These are phyloP conservation scores for Cucurbita pepo DNA, from an alignment of 306 rosid genomes.

Conservation along the genomic window DNA sequence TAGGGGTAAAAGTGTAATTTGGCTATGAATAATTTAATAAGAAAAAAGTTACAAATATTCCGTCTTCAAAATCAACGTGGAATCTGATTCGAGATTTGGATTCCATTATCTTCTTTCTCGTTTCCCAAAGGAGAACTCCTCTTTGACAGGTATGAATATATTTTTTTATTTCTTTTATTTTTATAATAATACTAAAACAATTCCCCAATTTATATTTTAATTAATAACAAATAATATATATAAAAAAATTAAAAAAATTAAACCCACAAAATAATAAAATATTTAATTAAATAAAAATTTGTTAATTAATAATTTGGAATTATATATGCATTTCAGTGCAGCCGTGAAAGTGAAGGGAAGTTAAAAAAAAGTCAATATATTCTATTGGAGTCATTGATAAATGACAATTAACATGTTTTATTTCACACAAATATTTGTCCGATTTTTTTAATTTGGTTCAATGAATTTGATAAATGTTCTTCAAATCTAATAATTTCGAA, in stretches of 20 bases:
- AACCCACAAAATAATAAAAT: no score
- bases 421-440: neutral
- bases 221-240: no score
- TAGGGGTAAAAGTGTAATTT: no score
- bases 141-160: neutral
- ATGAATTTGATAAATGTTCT: no score
- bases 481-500: no score
- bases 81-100: constrained; percentile 6
- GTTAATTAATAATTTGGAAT: neutral
- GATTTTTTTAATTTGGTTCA: no score
- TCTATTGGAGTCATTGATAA: neutral
- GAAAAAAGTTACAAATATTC: neutral
- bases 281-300: no score
- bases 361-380: neutral
- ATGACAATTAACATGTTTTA: neutral
- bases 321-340: neutral
- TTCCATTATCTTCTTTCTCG: neutral
- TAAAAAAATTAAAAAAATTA: no score
- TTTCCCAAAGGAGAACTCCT: neutral
- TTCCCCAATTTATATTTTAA: neutral
- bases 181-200: neutral
- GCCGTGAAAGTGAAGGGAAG: neutral
- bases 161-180: neutral
- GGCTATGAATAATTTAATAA: no score
- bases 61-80: neutral